Evolutionary conservation across 1,139 yeast species (phyloP), one percentile per base, ranked within the genome.

Genomic region (Sugiyamaella pinicola): DNA sequence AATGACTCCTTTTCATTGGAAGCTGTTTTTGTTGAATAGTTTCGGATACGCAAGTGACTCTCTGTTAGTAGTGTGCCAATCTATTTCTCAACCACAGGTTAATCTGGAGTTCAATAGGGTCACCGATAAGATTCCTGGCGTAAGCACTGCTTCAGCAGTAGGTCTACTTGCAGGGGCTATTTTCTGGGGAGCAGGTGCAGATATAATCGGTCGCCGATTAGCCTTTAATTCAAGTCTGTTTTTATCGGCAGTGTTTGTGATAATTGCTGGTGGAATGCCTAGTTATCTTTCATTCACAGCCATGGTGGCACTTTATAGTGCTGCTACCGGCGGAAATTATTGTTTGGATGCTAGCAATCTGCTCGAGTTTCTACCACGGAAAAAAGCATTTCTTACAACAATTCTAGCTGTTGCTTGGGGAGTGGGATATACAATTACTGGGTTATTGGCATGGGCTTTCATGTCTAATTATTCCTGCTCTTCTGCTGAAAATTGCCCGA

Each of bases 21-120:
- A 62, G 38, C 55, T 62, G 8, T 62, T 62, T 22, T 55, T 59
- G 33, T 52, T 63, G n/a, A 62, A 61, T 33, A 86, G 87, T n/a
- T 76, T 81, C 74, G 87, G 87, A 22, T 82, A 82, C 62, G 78
- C 84, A 4, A 82, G 80, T 24, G 86, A 82, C 63, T 79, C 84
- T 15, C 82, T 80, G 62, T 69, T 82, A 60, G 77, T 75, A 39
- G 72, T 72, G 61, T 63, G 78, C 51, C 80, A 77, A 57, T 68
- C 77, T 9, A 69, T 80, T 1, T 79, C 77, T 19, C 73, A 68
- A 42, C 58, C 63, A 4, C 65, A 61, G 40, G 61, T 63, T 37
- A 59, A 61, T 46, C 46, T 56, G 39, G 64, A 63, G 53, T 63
- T 63, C 51, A 57, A 57, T 52, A 47, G 59, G 31, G 55, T 46